phyloP scores from a whole-genome alignment of 441 rosid species.

The Erodium moschatum region DNA sequence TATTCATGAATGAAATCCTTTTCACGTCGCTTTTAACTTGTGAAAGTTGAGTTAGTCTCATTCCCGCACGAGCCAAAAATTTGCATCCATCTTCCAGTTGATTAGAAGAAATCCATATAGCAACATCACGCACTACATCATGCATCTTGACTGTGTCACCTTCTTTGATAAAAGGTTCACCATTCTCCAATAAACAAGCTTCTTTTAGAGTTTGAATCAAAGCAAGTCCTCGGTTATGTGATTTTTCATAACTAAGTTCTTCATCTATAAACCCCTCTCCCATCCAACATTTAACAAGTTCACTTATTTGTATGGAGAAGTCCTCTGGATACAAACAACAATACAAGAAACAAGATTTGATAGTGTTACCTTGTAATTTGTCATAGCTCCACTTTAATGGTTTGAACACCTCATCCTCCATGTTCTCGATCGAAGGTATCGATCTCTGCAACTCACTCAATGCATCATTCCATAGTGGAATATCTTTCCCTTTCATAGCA shows the following conservation, averaged over 20 bases:
- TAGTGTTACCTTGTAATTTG: background rate
- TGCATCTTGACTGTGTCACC: constrained; percentile 34
- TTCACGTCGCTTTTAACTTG: constrained; percentile 14
- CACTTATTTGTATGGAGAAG: constrained; percentile 26
- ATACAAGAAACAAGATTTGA: constrained; percentile 13
- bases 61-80: constrained; percentile 28
- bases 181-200: constrained; percentile 26
- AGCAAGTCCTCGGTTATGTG: constrained; percentile 22
- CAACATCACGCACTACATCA: constrained; percentile 31
- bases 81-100: constrained; percentile 20
- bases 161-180: constrained; percentile 16
- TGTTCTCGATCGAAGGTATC: background rate
- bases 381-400: background rate
- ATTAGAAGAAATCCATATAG: constrained; percentile 28
- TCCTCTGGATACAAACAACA: constrained; percentile 37
- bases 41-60: constrained; percentile 23
- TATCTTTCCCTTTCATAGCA: background rate
- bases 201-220: constrained; percentile 33
- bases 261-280: constrained; percentile 30
- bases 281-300: constrained; percentile 28
- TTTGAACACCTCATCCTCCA: background rate
- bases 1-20: constrained; percentile 31
- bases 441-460: background rate
- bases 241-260: constrained; percentile 17
- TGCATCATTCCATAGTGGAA: background rate